A percentile compares a stretch with the other conserved stretches of the same genome.
These are phyloP conservation scores for Penicillium sp. DNA, from an alignment of 2,329 filamentous ascomycete genomes.

Conservation along the genomic window DNA sequence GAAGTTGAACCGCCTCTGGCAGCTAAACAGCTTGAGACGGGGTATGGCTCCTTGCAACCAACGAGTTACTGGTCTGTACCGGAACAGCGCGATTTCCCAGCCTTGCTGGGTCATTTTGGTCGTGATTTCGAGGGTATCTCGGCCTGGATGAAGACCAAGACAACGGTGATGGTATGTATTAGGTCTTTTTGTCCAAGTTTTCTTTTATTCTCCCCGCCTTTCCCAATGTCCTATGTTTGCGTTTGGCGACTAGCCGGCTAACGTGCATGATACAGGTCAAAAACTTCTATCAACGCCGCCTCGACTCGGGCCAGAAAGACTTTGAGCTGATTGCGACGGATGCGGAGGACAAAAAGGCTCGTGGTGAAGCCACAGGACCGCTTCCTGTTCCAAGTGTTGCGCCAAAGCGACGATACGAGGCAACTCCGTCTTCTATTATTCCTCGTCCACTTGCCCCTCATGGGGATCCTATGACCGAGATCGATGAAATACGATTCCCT, in stretches of 20 bases:
- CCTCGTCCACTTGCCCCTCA: conserved; percentile 46
- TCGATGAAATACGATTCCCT: conserved; percentile 33
- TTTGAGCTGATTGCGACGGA: conserved; percentile 45
- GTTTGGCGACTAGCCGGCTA: neutral
- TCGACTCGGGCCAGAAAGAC: conserved; percentile 46
- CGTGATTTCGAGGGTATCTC: conserved; percentile 52
- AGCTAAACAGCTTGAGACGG: conserved; percentile 29
- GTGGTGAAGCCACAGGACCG: conserved; percentile 46
- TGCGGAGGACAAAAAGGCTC: conserved; percentile 47
- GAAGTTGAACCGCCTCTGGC: conserved; percentile 30
- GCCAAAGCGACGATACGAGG: conserved; percentile 52
- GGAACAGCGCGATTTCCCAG: conserved; percentile 50
- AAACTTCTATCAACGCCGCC: conserved; percentile 50
- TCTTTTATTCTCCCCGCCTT: too few species aligned
- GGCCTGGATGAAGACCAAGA: conserved; percentile 53
- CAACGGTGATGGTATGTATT: conserved; percentile 50
- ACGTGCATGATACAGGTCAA: conserved; percentile 41
- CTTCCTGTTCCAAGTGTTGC: conserved; percentile 46
- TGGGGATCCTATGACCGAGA: conserved; percentile 38
- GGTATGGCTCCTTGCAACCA: conserved; percentile 44
- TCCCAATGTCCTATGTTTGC: neutral
- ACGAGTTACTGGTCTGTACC: conserved; percentile 56
- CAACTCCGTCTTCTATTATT: conserved; percentile 43
- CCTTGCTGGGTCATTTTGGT: conserved; percentile 49
- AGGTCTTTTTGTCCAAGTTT: neutral